Conservation (phyloP, 768 basidiomycete genomes). For the Pleurotus citrinopileatus region DNA sequence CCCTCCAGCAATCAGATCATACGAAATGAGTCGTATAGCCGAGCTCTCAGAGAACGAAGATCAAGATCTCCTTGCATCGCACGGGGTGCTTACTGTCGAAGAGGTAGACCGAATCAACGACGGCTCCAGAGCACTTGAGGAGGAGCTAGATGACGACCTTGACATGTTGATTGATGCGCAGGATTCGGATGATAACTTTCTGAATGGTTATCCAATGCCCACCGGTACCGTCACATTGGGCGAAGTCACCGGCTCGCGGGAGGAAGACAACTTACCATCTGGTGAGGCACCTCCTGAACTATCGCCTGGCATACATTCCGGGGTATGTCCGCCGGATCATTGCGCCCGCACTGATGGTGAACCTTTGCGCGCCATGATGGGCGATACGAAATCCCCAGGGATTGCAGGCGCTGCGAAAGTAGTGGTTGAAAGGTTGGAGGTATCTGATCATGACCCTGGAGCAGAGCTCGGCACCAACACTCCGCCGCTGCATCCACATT, state of each 20-base stretch:
- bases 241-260: neutral
- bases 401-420: too few relatives aligned
- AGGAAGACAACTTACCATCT: neutral
- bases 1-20: slow-evolving; percentile 2
- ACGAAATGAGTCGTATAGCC: slow-evolving; percentile 9
- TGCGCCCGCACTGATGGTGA: too few relatives aligned
- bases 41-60: slow-evolving; percentile 6
- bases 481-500: neutral
- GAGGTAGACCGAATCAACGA: slow-evolving; percentile 6
- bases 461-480: neutral
- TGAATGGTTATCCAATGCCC: neutral
- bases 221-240: neutral
- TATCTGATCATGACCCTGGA: neutral
- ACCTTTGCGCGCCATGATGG: too few relatives aligned
- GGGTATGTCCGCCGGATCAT: too few relatives aligned
- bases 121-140: slow-evolving; percentile 2
- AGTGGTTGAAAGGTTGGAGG: neutral
- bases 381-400: too few relatives aligned
- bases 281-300: neutral
- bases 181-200: slow-evolving; percentile 8
- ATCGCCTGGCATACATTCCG: too few relatives aligned
- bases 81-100: neutral
- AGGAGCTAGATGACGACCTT: slow-evolving; percentile 7
- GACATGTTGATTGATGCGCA: slow-evolving; percentile 8
- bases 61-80: neutral